Conservation (phyloP, 2,329 filamentous ascomycete species). For the Chaetomiaceae sp. region DNA sequence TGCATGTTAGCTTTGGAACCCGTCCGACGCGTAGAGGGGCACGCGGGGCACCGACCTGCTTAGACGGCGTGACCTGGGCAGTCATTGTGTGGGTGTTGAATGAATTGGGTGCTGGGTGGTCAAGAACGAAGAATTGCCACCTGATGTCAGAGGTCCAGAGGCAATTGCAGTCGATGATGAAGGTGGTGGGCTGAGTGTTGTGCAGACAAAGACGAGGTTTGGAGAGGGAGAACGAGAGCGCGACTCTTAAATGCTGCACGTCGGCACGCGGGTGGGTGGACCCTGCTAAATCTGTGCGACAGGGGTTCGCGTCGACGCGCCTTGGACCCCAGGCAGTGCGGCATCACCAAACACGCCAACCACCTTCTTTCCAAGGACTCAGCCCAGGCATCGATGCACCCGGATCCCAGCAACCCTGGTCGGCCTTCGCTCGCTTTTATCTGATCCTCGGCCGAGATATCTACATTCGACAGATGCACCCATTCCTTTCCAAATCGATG, state of each 20-base stretch:
- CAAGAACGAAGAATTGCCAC: conserved; percentile 1
- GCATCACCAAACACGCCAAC: conserved; percentile 21
- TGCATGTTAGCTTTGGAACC: conserved; percentile 31
- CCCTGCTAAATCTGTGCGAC: conserved; percentile 20
- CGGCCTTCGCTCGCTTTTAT: conserved; percentile 21
- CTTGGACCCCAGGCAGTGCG: conserved; percentile 7
- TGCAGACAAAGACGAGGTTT: conserved; percentile 21
- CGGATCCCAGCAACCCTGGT: background rate
- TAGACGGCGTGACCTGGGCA: conserved; percentile 61
- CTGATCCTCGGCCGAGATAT: conserved; percentile 22
- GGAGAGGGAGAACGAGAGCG: conserved; percentile 15
- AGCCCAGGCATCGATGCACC: conserved; percentile 14
- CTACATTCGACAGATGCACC: background rate
- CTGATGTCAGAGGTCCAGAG: conserved; percentile 10
- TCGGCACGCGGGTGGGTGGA: conserved; percentile 24
- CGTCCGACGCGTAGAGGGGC: conserved; percentile 23
- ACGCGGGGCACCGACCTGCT: conserved; percentile 47
- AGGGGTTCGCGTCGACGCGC: conserved; percentile 26
- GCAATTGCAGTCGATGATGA: conserved; percentile 14
- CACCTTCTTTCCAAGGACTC: conserved; percentile 10
- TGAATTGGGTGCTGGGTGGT: background rate
- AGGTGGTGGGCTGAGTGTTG: conserved; percentile 11
- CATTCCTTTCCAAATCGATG: background rate
- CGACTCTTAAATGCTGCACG: conserved; percentile 27
- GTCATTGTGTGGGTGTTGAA: conserved; percentile 55